These are phyloP conservation scores for Tinospora cordifolia DNA, from an alignment of 164 flowering plant species.

Conservation along the genomic window DNA sequence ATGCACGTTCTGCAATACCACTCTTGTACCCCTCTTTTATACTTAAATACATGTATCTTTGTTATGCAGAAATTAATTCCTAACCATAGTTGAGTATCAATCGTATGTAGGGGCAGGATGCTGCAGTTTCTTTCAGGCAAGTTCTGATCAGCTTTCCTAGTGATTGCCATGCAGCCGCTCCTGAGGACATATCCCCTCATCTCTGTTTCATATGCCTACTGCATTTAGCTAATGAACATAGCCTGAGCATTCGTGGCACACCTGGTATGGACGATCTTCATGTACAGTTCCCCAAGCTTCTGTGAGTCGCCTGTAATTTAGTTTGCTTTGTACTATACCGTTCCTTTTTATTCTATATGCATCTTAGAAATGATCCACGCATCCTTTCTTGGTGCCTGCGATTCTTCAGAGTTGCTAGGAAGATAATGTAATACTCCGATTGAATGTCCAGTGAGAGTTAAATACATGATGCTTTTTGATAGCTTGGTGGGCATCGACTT, in stretches of 20 bases:
- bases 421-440: not conserved
- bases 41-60: not conserved
- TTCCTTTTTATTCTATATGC: not conserved
- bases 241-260: conserved; percentile 40
- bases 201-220: conserved; percentile 71
- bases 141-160: conserved; percentile 37
- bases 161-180: conserved; percentile 39
- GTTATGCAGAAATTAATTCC: not conserved
- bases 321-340: not conserved
- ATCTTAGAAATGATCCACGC: not conserved
- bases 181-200: conserved; percentile 59
- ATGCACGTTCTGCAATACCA: too few relatives aligned
- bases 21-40: too few relatives aligned
- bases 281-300: conserved; percentile 28
- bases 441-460: too few relatives aligned
- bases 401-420: not conserved
- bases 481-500: too few relatives aligned
- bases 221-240: conserved; percentile 83
- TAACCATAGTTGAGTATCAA: not conserved
- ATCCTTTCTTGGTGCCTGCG: not conserved
- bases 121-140: conserved; percentile 34
- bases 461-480: too few relatives aligned
- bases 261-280: conserved; percentile 53
- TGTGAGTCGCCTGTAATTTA: not conserved
- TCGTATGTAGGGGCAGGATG: conserved; percentile 17